Base-by-base conservation (phyloP, 2,329 filamentous ascomycete species). In the Apiospora phragmitis region DNA sequence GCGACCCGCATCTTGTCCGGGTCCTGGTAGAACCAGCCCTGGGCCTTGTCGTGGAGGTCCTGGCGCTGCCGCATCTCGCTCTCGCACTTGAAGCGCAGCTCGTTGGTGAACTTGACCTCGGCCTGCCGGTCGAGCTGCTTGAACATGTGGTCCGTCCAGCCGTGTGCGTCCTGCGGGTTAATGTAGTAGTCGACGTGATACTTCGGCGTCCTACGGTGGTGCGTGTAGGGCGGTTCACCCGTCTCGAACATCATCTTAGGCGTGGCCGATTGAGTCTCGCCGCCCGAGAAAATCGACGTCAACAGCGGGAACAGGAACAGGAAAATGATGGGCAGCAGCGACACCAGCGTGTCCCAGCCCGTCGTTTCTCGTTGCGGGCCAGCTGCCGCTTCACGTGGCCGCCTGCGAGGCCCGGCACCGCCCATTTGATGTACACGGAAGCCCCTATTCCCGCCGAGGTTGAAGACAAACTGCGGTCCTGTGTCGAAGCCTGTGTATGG, bases 351-450 rank as follows among this genome's bases (percentile, higher is more conserved):
- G 78, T 85, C 85, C 76, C 90, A 78, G 67, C 85, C 87, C 67
- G 87, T 85, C 65, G 85, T 84, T 72, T 85, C 81, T 76, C 85
- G 85, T 78, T 83, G 83, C 73, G 85, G 83, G 75, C 81, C 86
- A 72, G 83, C 86, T 74, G 87, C 89, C 42, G 87, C 86, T 74
- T 92, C 86, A 77, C 88, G 90, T 26, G 95, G 94, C 78, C 96
- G 88, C 82, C 92, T 87, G 76, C 94, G 89, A 32, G 95, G 94
- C 69, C 89, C 87, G 7, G 85, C 88, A 69, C 96, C 95, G 76
- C 95, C 95, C 81, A 99, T 98, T 80, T 98, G 95, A 81, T 98
- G 96, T 72, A 99, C 94, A 72, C 95, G 90, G 76, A 99, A 91
- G 26, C 95, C 95, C 3, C 95, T 94, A 9, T 94, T 94, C 72